Evolutionary conservation across 2,329 filamentous ascomycete genomes (phyloP), one percentile per base, ranked within the genome.

Genomic region (Teratosphaeria viscida): DNA sequence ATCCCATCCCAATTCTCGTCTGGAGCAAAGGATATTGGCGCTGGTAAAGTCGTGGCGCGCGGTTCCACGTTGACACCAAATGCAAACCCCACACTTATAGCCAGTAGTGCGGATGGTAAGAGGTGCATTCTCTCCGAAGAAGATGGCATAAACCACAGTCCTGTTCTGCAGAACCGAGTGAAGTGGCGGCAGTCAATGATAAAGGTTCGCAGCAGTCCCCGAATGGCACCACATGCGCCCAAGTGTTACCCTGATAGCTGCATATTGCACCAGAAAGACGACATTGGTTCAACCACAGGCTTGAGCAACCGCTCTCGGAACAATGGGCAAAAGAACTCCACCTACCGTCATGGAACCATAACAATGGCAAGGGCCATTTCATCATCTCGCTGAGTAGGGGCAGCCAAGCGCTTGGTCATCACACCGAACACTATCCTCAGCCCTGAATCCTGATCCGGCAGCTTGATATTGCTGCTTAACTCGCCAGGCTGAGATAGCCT

Each of bases 1-100:
- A 82, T 78, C 55, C 85, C 85, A 62, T 82, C 79, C 83, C 67
- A 73, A 54, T 68, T 67, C 61, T 70, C 62, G 55, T 68, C 66
- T 1, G 72, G 69, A 16, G 60, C 58, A 54, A 72, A 61, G 23
- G 63, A 63, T 16, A 73, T 63, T 3, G 72, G 67, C 4, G 66
- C 64, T 19, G 64, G 60, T n/a, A 64, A 56, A 10, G 63, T 58
- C 11, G 58, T 58, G 27, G 27, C 58, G 27, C 62, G 58, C 3
- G 62, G 47, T 8, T 61, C 56, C 16, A 69, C 58, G 16, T 39
- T 27, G 29, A 58, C 32, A 57, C 55, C 60, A 39, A 58, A 26
- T 8, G 61, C 59, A 47, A 59, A 55, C 11, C 59, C 59, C 39
- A 61, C 52, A 56, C 58, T 59, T 27, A 63, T 55, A 26, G 64